Percentiles rank a stretch among this genome's conserved stretches.
These are phyloP conservation scores for Nemania serpens DNA, from an alignment of 2,329 filamentous ascomycete genomes.

Conservation along the genomic window DNA sequence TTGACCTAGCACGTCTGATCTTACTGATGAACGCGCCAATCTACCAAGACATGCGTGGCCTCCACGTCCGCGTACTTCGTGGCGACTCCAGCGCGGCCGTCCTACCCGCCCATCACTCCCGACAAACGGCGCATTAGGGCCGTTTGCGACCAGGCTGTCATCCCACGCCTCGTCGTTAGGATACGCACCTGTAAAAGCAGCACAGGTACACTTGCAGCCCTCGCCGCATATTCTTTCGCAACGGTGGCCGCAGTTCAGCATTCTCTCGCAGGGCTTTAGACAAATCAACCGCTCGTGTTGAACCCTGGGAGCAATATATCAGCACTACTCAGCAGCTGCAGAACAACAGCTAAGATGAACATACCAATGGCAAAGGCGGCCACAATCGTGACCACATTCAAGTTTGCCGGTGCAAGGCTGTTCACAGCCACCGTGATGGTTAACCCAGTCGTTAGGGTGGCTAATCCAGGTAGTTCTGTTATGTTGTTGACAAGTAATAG, in stretches of 20 bases:
- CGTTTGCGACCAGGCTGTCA: background rate
- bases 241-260: constrained; percentile 35
- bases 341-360: constrained; percentile 9
- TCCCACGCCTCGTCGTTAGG: constrained; percentile 31
- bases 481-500: constrained; percentile 68
- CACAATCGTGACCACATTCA: constrained; percentile 39
- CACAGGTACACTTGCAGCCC: constrained; percentile 35
- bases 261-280: constrained; percentile 34
- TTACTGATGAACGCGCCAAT: background rate
- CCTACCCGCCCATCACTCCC: constrained; percentile 15
- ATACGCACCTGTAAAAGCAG: constrained; percentile 36
- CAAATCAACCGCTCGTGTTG: constrained; percentile 37
- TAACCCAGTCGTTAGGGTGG: constrained; percentile 57
- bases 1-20: background rate
- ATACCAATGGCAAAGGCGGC: constrained; percentile 41
- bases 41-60: constrained; percentile 4
- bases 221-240: constrained; percentile 39
- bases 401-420: constrained; percentile 32
- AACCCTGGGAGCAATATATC: constrained; percentile 29
- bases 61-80: constrained; percentile 7
- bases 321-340: background rate
- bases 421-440: constrained; percentile 38
- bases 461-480: constrained; percentile 54
- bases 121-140: constrained; percentile 13
- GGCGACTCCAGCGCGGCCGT: constrained; percentile 2